Evolutionary conservation across 2,329 filamentous ascomycete genomes (phyloP).

Genomic region (Tolypocladium ovalisporum): DNA sequence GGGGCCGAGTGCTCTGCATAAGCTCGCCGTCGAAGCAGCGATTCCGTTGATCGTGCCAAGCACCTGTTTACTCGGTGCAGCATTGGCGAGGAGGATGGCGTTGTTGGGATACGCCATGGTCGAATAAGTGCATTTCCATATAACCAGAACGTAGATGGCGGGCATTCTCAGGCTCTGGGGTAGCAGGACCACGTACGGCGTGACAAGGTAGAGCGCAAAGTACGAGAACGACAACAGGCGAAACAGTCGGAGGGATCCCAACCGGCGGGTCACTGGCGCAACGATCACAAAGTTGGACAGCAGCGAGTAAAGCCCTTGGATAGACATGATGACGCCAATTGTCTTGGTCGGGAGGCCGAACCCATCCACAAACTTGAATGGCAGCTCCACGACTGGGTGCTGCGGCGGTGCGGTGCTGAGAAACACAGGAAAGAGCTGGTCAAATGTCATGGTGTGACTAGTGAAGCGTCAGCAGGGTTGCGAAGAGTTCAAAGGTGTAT

Average conservation of each 20-base stretch:
- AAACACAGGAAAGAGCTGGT: constrained; percentile 87
- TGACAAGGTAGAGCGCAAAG: constrained; percentile 76
- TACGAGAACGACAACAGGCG: constrained; percentile 71
- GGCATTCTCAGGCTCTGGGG: constrained; percentile 60
- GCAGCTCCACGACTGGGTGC: constrained; percentile 47
- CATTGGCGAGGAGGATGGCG: constrained; percentile 80
- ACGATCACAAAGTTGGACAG: constrained; percentile 77
- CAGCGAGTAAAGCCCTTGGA: constrained; percentile 85
- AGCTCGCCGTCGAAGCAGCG: constrained; percentile 80
- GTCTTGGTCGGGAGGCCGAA: constrained; percentile 74
- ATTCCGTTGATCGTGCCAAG: constrained; percentile 89
- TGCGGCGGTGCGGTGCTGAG: constrained; percentile 56
- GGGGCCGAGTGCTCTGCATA: constrained; percentile 81
- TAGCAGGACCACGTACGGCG: constrained; percentile 81
- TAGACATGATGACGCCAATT: constrained; percentile 78
- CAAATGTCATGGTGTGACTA: constrained; percentile 94
- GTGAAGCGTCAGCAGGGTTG: constrained; percentile 7
- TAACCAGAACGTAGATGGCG: constrained; percentile 65
- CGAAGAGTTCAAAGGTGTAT: not conserved
- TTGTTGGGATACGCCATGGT: constrained; percentile 87
- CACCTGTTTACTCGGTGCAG: constrained; percentile 71
- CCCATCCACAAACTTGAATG: constrained; percentile 82
- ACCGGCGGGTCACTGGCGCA: constrained; percentile 59
- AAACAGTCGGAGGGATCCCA: constrained; percentile 76
- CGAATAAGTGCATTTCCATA: constrained; percentile 89